Percentiles rank a stretch among this genome's conserved stretches.
These are phyloP conservation scores for Rhododendron griersonianum DNA, from an alignment of 148 eudicot species.

Conservation along the genomic window DNA sequence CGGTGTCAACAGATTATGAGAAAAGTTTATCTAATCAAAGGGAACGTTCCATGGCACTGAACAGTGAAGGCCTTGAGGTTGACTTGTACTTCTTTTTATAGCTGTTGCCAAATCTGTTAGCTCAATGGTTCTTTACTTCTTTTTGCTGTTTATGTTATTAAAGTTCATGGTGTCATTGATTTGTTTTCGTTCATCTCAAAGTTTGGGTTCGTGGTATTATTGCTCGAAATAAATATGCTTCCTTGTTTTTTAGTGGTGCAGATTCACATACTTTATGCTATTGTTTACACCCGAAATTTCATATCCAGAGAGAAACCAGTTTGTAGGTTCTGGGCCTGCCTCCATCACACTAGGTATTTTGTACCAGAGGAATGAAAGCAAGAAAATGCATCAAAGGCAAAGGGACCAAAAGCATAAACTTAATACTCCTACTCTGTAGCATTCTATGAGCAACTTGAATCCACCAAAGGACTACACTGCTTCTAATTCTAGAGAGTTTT, in stretches of 20 bases:
- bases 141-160: background rate
- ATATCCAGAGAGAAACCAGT: background rate
- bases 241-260: background rate
- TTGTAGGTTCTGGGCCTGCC: background rate
- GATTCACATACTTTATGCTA: background rate
- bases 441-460: background rate
- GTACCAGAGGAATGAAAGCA: background rate
- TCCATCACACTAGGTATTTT: background rate
- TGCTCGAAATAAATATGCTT: background rate
- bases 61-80: constrained; percentile 99
- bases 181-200: background rate
- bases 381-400: background rate
- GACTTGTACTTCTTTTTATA: background rate
- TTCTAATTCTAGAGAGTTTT: background rate
- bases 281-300: background rate
- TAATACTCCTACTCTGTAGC: background rate
- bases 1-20: constrained; percentile 46
- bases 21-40: constrained; percentile 70
- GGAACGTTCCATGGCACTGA: constrained; percentile 85
- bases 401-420: background rate
- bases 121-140: background rate
- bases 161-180: background rate
- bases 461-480: background rate
- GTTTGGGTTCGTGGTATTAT: background rate
- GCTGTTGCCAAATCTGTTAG: background rate